phyloP scores from a whole-genome alignment of 331 rosid genomes.

The Rosa hybrid region DNA sequence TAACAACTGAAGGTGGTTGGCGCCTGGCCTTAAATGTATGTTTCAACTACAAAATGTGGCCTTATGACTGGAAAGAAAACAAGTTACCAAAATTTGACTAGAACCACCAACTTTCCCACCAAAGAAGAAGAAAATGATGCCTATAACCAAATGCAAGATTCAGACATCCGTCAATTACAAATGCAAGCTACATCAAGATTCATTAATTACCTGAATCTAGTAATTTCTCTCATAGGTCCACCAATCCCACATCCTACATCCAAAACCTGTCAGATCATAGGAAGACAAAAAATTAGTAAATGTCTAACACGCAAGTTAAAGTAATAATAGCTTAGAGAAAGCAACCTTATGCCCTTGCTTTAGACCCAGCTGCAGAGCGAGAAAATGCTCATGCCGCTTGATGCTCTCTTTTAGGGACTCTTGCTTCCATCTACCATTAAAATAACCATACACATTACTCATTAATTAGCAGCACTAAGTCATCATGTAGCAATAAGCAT shows the following conservation, averaged over 20 bases:
- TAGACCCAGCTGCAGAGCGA: slow-evolving; percentile 62
- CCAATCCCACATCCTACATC: slow-evolving; percentile 88
- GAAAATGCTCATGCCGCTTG: slow-evolving; percentile 78
- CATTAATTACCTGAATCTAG: slow-evolving; percentile 55
- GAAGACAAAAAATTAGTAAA: background rate
- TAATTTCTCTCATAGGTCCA: slow-evolving; percentile 68
- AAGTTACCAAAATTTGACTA: too few species aligned
- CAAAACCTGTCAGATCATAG: slow-evolving; percentile 41
- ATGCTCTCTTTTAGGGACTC: slow-evolving; percentile 80
- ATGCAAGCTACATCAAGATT: background rate
- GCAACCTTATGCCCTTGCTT: slow-evolving; percentile 75
- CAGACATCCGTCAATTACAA: background rate
- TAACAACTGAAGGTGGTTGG: too few species aligned
- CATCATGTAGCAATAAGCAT: background rate
- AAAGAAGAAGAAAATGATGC: background rate
- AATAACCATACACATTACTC: background rate
- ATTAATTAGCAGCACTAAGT: background rate
- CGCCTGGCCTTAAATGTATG: too few species aligned
- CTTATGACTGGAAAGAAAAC: too few species aligned
- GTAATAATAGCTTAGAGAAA: slow-evolving; percentile 9
- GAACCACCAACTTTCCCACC: too few species aligned
- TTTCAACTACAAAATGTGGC: too few species aligned
- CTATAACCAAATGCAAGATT: background rate
- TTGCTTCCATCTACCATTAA: slow-evolving; percentile 53
- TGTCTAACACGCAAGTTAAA: background rate